Base-by-base conservation (phyloP, 2,329 filamentous ascomycete species). In the Aspergillus puulaauensis region DNA sequence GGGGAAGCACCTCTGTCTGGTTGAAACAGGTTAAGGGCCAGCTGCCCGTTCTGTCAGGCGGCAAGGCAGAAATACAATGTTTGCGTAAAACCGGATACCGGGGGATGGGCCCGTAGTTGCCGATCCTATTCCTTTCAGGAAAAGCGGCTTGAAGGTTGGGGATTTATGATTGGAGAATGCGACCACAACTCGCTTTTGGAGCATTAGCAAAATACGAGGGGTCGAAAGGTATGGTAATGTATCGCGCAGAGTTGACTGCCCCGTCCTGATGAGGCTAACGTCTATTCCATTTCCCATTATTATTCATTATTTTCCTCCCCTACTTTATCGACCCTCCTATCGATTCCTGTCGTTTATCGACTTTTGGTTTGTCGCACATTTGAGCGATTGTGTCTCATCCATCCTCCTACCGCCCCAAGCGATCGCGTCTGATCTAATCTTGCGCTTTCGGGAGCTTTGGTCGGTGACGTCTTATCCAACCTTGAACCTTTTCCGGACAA, bases 271-370 rank as follows among this genome's bases (percentile, higher is more conserved):
- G 44, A 47, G 48, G 33, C 33, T 50, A 50, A 58, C 27, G 43
- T 24, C 54, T 60, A 55, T 52, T 52, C 45, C 55, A 62, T 60
- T n/a, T 15, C 59, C 62, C 59, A 61, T 65, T 62, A 61, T 60
- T 7, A 37, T 60, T 64, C 59, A 61, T 65, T 62, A 61, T 64
- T 62, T 61, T 59, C 61, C 35, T 61, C 58, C 56, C 60, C 57
- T 59, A 57, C 59, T 60, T 58, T 59, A 59, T 63, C 57, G 39
- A 57, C 43, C 33, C 21, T 54, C 40, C 45, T 44, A 57, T 64
- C 54, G 44, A 58, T 55, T 52, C 19, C 40, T 40, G 23, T 62
- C 41, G 43, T 37, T 56, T 59, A 55, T 64, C 52, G 56, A 47
- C 17, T 24, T 39, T 54, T 51, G 54, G 21, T 52, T 53, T 46